phyloP scores from a whole-genome alignment of 2,329 filamentous ascomycete genomes.

The Aureobasidium sp. region DNA sequence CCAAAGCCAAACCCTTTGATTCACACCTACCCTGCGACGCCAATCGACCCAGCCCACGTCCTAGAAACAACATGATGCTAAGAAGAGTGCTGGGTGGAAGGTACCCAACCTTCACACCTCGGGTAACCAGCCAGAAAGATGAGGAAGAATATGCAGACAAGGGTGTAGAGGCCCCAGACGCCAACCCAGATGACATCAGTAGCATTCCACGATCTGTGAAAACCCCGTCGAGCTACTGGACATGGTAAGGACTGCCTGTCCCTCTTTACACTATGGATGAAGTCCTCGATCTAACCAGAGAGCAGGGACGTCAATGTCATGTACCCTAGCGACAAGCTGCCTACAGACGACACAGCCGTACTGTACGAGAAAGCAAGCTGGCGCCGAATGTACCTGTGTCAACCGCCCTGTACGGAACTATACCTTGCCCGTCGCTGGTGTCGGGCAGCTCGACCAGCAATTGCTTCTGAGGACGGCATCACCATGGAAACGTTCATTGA shows the following conservation, averaged over 20 bases:
- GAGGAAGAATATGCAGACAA: conserved; percentile 7
- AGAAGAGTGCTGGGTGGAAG: conserved; percentile 24
- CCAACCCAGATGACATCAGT: background rate
- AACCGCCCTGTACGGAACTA: conserved; percentile 25
- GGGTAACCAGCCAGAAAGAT: conserved; percentile 20
- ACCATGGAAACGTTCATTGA: conserved; percentile 26
- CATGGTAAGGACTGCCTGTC: conserved; percentile 16
- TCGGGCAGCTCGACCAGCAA: conserved; percentile 19
- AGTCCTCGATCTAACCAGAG: background rate
- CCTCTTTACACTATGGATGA: background rate
- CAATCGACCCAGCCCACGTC: conserved; percentile 20
- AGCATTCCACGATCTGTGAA: background rate
- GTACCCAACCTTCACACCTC: conserved; percentile 28
- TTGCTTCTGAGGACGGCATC: conserved; percentile 21
- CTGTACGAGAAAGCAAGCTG: conserved; percentile 24
- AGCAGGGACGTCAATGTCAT: conserved; percentile 22
- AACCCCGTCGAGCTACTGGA: conserved; percentile 20
- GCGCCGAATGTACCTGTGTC: conserved; percentile 26
- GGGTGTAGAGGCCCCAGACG: background rate
- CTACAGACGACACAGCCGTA: conserved; percentile 16
- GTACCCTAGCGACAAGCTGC: conserved; percentile 20
- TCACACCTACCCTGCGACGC: conserved; percentile 14
- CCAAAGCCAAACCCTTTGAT: conserved; percentile 19
- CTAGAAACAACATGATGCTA: conserved; percentile 28
- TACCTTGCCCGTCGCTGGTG: conserved; percentile 25